These are phyloP conservation scores for Tolypocladium endophyticum DNA, from an alignment of 2,329 filamentous ascomycete species.

Conservation along the genomic window DNA sequence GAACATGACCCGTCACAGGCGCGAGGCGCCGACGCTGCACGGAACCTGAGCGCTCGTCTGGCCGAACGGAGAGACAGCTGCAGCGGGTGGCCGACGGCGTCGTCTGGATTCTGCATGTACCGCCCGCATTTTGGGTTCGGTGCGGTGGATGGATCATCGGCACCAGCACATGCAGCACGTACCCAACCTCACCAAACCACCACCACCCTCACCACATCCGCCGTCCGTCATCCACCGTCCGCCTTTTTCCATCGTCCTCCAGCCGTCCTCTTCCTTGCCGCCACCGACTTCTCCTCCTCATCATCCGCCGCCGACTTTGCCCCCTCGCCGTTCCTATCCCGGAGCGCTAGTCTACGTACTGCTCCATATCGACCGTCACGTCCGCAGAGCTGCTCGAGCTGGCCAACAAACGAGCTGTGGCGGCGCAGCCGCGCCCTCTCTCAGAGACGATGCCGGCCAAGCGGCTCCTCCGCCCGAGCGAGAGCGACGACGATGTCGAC, in stretches of 20 bases:
- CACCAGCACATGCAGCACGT: neutral
- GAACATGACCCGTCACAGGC: neutral
- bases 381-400: neutral
- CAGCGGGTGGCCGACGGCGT: neutral
- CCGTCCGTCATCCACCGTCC: neutral
- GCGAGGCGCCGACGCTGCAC: neutral
- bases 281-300: neutral
- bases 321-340: neutral
- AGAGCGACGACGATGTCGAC: neutral
- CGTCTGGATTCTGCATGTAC: neutral
- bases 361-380: neutral
- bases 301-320: neutral
- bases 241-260: neutral
- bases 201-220: neutral
- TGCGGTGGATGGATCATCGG: neutral
- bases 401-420: neutral
- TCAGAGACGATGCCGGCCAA: constrained; percentile 13
- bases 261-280: neutral
- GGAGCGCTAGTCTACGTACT: neutral
- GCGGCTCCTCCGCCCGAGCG: constrained; percentile 10
- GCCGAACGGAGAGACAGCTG: neutral
- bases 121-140: neutral
- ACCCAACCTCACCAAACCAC: neutral
- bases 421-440: neutral
- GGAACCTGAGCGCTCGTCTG: neutral